Conservation (phyloP, 2,329 filamentous ascomycete species). For the Colletotrichum truncatum region DNA sequence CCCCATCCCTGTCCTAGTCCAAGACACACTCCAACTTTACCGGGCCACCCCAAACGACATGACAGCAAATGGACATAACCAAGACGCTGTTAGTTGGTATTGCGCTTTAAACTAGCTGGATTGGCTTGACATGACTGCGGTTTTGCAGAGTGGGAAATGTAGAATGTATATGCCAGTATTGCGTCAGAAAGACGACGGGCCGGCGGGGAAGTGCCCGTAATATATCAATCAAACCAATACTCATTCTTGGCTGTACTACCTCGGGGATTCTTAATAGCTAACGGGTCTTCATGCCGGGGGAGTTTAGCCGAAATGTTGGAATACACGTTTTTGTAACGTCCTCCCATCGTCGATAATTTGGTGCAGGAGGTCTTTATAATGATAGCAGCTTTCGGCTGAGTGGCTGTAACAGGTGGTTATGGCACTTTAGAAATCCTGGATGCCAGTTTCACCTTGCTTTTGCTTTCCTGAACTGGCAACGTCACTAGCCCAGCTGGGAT, state of each 20-base stretch:
- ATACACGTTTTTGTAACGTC: neutral
- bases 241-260: too few species aligned
- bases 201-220: neutral
- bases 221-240: too few species aligned
- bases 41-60: neutral
- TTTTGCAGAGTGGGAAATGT: too few species aligned
- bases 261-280: too few species aligned
- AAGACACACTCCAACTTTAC: neutral
- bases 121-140: neutral
- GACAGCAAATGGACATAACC: neutral
- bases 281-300: neutral
- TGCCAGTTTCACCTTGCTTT: slow-evolving; percentile 69
- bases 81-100: neutral
- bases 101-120: neutral
- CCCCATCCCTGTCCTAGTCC: slow-evolving; percentile 11
- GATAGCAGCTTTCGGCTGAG: too few species aligned
- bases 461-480: slow-evolving; percentile 33
- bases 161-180: neutral
- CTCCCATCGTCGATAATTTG: too few species aligned
- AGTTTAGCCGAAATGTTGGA: slow-evolving; percentile 1
- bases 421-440: slow-evolving; percentile 74
- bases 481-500: slow-evolving; percentile 70
- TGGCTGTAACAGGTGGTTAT: too few species aligned
- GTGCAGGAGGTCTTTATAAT: too few species aligned
- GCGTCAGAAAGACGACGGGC: too few species aligned